Evolutionary conservation across 306 rosid species (phyloP), one percentile per base, ranked within the genome.

Genomic region (Quercus berberidifolia): DNA sequence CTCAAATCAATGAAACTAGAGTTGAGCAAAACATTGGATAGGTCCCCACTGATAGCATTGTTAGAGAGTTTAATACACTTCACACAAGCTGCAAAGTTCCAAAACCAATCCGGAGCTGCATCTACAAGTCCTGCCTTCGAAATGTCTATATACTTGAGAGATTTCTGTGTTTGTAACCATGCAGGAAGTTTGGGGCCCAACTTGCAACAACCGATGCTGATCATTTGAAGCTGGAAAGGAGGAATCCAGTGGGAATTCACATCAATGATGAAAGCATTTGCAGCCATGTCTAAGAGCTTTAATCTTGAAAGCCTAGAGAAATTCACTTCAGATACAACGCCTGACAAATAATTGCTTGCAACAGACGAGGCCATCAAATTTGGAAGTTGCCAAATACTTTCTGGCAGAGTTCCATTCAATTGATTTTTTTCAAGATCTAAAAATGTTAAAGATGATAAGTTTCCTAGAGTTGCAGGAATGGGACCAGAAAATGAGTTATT

Each of bases 121-220:
- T 28, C 60, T 71, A 72, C 63, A 59, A 79, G 19, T 2, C 11
- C 20, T 15, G 79, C 38, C 49, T 25, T 55, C 14, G 69, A 41
- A 64, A 79, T 25, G 15, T 79, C 73, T 0, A 76, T n/a, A 55
- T 1, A 10, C 18, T 20, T 13, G 5, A 79, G 72, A 14, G 75
- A 71, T 9, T 3, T 13, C 15, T 79, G 87, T 41, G 78, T 43
- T 13, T 79, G 71, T 55, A 79, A 46, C 87, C 83, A 79, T 54
- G 77, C 5, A 70, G 83, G 87, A 79, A 79, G 54, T 5, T 75
- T 63, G 1, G 81, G 87, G 56, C 83, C 87, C 55, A 79, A n/a
- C 31, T 28, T 55, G 62, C 81, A 49, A 11, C 72, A 70, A 4
- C 30, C 33, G 31, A 51, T 17, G 10, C 4, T 1, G 0, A 83